Conservation (phyloP, 75 land plant genomes). For the Pinus tabuliformis region DNA sequence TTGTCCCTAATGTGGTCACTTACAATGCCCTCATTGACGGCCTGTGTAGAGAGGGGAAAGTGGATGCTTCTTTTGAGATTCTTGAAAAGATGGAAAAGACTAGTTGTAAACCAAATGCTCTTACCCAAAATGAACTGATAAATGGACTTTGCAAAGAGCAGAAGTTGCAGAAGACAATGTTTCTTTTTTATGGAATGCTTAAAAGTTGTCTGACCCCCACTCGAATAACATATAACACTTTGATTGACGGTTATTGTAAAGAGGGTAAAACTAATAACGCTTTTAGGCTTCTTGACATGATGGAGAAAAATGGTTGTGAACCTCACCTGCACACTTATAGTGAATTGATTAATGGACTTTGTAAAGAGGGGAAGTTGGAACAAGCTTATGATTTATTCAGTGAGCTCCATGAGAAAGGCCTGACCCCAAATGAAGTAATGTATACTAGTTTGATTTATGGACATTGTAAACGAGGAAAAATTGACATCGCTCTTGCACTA, state of each 20-base stretch:
- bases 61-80: slow-evolving; percentile 33
- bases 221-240: slow-evolving; percentile 35
- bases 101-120: slow-evolving; percentile 51
- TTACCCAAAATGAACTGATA: slow-evolving; percentile 64
- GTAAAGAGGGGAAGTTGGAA: too few relatives aligned
- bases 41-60: too few relatives aligned
- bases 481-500: too few relatives aligned
- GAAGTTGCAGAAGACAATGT: slow-evolving; percentile 34
- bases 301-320: too few relatives aligned
- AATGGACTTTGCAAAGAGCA: slow-evolving; percentile 44
- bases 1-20: too few relatives aligned
- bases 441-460: slow-evolving; percentile 51
- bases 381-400: too few relatives aligned
- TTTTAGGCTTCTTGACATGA: too few relatives aligned
- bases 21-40: too few relatives aligned
- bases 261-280: slow-evolving; percentile 15
- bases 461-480: too few relatives aligned
- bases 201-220: slow-evolving; percentile 23
- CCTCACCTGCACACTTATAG: slow-evolving; percentile 14
- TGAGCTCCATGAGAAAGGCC: too few relatives aligned
- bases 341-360: too few relatives aligned
- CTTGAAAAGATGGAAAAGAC: slow-evolving; percentile 43
- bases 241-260: slow-evolving; percentile 48
- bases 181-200: slow-evolving; percentile 25
- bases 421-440: slow-evolving; percentile 44